Conservation (phyloP, 257 asterid genomes). For the Asclepias syriaca region DNA sequence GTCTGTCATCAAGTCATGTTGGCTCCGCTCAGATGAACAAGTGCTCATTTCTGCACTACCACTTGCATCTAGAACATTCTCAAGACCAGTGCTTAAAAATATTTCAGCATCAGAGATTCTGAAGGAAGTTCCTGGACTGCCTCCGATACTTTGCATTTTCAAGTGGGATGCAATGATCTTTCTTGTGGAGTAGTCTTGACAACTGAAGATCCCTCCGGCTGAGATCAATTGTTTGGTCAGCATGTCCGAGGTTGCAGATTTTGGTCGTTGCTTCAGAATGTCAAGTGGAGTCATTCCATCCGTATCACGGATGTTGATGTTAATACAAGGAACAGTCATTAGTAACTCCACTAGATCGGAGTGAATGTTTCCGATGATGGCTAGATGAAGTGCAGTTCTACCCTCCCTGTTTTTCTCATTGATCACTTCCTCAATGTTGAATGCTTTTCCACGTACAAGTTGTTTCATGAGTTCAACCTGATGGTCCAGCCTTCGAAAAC, state of each 20-base stretch:
- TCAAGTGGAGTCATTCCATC: slow-evolving; percentile 81
- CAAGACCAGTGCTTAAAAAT: slow-evolving; percentile 62
- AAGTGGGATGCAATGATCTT: slow-evolving; percentile 67
- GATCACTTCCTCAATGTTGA: slow-evolving; percentile 47
- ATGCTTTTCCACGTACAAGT: slow-evolving; percentile 38
- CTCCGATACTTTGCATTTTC: slow-evolving; percentile 61
- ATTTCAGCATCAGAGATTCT: slow-evolving; percentile 72
- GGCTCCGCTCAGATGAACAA: slow-evolving; percentile 39
- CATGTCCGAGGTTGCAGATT: slow-evolving; percentile 62
- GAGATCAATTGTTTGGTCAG: slow-evolving; percentile 64
- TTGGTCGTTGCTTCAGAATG: slow-evolving; percentile 59
- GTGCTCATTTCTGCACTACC: slow-evolving; percentile 30
- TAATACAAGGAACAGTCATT: slow-evolving; percentile 48
- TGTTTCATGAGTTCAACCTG: slow-evolving; percentile 70
- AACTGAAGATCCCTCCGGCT: slow-evolving; percentile 70
- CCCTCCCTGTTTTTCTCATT: slow-evolving; percentile 51
- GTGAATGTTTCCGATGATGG: slow-evolving; percentile 70
- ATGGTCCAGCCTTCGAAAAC: slow-evolving; percentile 79
- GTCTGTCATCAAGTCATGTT: slow-evolving; percentile 24
- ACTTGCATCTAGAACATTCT: slow-evolving; percentile 40
- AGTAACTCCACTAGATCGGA: slow-evolving; percentile 72
- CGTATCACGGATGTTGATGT: slow-evolving; percentile 64
- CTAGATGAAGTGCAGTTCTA: slow-evolving; percentile 73
- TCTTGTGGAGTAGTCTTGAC: slow-evolving; percentile 65
- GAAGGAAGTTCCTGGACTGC: slow-evolving; percentile 86